Evolutionary conservation across 2,329 filamentous ascomycete species (phyloP), one percentile per base, ranked within the genome.

Genomic region (Phialocephala sp.): DNA sequence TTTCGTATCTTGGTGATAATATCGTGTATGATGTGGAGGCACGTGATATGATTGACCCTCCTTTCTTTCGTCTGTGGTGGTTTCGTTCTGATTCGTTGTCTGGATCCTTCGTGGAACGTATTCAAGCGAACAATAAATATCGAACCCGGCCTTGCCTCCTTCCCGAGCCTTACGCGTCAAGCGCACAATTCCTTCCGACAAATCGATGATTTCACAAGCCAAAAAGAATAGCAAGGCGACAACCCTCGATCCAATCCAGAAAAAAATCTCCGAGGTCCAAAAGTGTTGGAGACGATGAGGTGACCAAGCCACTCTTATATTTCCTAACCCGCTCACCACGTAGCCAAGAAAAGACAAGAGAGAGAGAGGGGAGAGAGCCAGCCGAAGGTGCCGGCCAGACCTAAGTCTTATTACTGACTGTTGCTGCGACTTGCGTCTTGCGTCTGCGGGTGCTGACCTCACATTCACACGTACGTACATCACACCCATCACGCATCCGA

Each of bases 361-460:
- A 9, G 14, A 54, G n/a, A 54, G 14, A 6, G 14, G 3, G 50
- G 4, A 1, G 32, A 3, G 6, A 3, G 4, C 22, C 11, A 32
- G 9, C 50, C 50, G 50, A 54, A 27, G 4, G 27, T 32, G 50
- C 50, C 50, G 50, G 50, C 12, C 24, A 18, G 22, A 54, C 22
- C 50, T 27, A 8, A 9, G 50, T 54, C 50, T 32, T 35, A 54
- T 54, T 27, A 20, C 5, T 32, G 45, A 6, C 15, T 18, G n/a
- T 41, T 41, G 27, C 27, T 20, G 8, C 45, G n/a, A 11, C 15
- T 50, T 18, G 45, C 20, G 11, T 8, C 15, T 54, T n/a, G n/a
- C 22, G 32, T 32, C 27, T 54, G 50, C 50, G 50, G 50, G 22
- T 54, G 50, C 50, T 54, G 22, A 54, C 50, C 50, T 54, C 24